Percentiles rank a stretch among this genome's conserved stretches.
These are phyloP conservation scores for Fusarium guadeloupense DNA, from an alignment of 2,329 filamentous ascomycete genomes.

Conservation along the genomic window DNA sequence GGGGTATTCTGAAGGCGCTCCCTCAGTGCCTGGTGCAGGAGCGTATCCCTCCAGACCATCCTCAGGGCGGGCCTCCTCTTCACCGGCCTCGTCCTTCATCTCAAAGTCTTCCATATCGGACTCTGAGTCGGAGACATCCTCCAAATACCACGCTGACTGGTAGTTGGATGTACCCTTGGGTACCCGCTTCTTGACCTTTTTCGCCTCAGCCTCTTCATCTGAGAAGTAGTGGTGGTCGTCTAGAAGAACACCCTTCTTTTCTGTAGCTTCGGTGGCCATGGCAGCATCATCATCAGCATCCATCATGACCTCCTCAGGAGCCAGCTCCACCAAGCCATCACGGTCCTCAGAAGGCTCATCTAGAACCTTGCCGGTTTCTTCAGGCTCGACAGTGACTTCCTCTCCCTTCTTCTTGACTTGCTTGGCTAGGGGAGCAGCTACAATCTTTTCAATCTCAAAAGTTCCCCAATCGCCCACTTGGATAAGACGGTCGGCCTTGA, in stretches of 20 bases:
- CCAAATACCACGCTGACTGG: slow-evolving; percentile 92
- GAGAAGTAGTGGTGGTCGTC: slow-evolving; percentile 99
- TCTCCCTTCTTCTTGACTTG: slow-evolving; percentile 68
- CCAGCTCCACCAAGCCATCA: slow-evolving; percentile 83
- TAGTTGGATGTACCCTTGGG: slow-evolving; percentile 94
- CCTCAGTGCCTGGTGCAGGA: slow-evolving; percentile 76
- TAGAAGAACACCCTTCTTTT: slow-evolving; percentile 86
- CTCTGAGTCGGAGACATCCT: slow-evolving; percentile 81
- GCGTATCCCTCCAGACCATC: slow-evolving; percentile 81
- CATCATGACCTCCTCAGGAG: slow-evolving; percentile 87
- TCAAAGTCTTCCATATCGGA: slow-evolving; percentile 81
- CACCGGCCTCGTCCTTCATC: slow-evolving; percentile 65
- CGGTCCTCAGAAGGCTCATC: slow-evolving; percentile 80
- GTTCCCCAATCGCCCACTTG: slow-evolving; percentile 95
- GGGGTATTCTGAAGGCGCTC: slow-evolving; percentile 85
- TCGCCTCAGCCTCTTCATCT: slow-evolving; percentile 68
- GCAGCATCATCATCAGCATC: slow-evolving; percentile 61
- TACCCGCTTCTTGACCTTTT: slow-evolving; percentile 72
- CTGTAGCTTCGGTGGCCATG: slow-evolving; percentile 49
- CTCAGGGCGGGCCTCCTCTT: slow-evolving; percentile 73
- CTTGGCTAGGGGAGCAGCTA: slow-evolving; percentile 73
- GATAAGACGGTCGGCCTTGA: slow-evolving; percentile 90
- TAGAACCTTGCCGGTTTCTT: slow-evolving; percentile 65
- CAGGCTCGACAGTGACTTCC: slow-evolving; percentile 79
- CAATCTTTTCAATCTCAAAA: slow-evolving; percentile 91